phyloP scores from a whole-genome alignment of 2,329 filamentous ascomycete species.

The Nemania sp. region DNA sequence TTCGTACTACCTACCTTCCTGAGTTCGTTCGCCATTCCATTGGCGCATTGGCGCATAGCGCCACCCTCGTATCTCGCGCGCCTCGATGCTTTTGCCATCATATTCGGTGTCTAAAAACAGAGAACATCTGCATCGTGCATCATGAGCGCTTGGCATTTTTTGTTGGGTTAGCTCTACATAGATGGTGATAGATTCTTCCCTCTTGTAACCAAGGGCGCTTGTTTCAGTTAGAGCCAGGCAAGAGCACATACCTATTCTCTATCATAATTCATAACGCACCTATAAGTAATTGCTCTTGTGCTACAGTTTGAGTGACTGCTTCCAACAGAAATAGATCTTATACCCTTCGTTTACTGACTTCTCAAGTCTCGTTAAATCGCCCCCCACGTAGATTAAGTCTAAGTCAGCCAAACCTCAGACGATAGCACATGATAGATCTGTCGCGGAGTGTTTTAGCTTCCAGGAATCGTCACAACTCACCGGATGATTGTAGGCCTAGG shows the following conservation, averaged over 20 bases:
- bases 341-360: neutral
- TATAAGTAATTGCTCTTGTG: no score
- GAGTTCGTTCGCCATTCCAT: neutral
- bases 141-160: neutral
- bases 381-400: neutral
- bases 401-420: neutral
- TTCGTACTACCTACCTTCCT: neutral
- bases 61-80: conserved; percentile 7
- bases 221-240: neutral
- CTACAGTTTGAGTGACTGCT: neutral
- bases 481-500: no score
- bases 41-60: neutral
- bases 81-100: neutral
- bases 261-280: no score
- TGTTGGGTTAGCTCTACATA: neutral
- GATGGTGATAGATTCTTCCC: neutral
- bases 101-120: neutral
- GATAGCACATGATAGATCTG: neutral
- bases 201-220: neutral
- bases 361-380: neutral
- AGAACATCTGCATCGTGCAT: neutral
- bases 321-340: neutral
- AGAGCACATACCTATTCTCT: no score
- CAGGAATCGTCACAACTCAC: no score
- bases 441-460: neutral